Evolutionary conservation across 2,329 filamentous ascomycete species (phyloP), one percentile per base, ranked within the genome.

Genomic region (Zymoseptoria passerinii): DNA sequence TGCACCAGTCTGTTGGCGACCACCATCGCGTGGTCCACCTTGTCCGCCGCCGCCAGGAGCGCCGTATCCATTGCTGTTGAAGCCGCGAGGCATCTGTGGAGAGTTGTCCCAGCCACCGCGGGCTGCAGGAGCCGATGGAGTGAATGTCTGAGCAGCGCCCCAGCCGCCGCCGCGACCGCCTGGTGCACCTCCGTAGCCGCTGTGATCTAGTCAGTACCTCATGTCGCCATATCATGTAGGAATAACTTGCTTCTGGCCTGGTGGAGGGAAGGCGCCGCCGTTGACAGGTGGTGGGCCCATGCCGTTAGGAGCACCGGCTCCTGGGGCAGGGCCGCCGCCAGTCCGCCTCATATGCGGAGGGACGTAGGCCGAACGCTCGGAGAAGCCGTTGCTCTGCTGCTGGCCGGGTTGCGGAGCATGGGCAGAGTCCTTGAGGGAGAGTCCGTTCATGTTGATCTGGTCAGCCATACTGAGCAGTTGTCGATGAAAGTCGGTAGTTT

Each of bases 391-490:
- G 68, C 76, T 74, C 53, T 65, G 63, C 53, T 73, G 72, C 50
- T 59, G 61, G 51, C 64, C 67, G 16, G 55, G 58, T 58, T 68
- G 66, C 55, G 76, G 73, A 66, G 81, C 83, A 72, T 85, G 83
- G 75, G 84, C 80, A 61, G 81, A 83, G 66, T 86, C 83, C 72
- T 83, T 84, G 64, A 92, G 79, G 76, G 78, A 86, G 70, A 92
- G 80, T 73, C 85, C 84, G 73, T 81, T 83, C 83, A 92, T 91
- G 80, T 90, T 90, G 70, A 94, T 82, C 80, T 92, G 86, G 71
- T 90, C 87, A 74, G 88, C 88, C 88, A 91, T 91, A 62, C 53
- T 65, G 58, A 56, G 27, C 29, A 28, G 52, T 35, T 40, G 35
- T 54, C 49, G 54, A 28, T 55, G 51, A 27, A 57, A 56, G 54